Evolutionary conservation across 305 asterid genomes (phyloP), one percentile per base, ranked within the genome.

Genomic region (Fraxinus xanthoxyloides): DNA sequence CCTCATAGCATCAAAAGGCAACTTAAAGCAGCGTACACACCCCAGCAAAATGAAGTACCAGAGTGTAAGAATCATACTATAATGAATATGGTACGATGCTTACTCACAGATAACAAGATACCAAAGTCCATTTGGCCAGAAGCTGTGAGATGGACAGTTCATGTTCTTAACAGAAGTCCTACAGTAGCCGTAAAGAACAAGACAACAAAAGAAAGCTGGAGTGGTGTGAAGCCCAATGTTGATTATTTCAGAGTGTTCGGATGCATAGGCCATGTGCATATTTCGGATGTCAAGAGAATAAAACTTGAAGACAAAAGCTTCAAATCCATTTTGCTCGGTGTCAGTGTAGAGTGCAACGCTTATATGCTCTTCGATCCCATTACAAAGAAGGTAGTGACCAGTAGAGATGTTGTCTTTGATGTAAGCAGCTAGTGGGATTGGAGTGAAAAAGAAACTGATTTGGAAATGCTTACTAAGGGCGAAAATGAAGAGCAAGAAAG

Each of bases 221-320:
- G 12, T 19, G 30, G 72, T 19, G 72, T 61, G 72, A 61, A 5
- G 72, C n/a, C 54, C 1, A 12, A 43, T 43, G 54, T 43, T 12
- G 54, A 43, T 43, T 43, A 43, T 43, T 43, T 61, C 28, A 19
- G 12, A 61, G 72, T 61, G 30, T 61, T 19, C 12, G 26, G 30
- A 61, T 61, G 72, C 72, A 61, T 61, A 61, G 24, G 72, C n/a
- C 72, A 61, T 61, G 72, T 61, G 72, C 72, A 61, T 61, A 30
- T 19, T 61, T 19, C 3, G 12, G 30, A 61, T 43, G 54, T 43
- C 54, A 43, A 43, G 54, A 43, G 4, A 43, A 43, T n/a, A 43
- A 43, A 43, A 43, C 54, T 43, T 43, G n/a, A 43, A 43, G 54
- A 43, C 17, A 43, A 43, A 43, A 43, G 17, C 54, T 43, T 43